Percentiles rank a stretch among this genome's conserved stretches.
phyloP scores from a whole-genome alignment of 768 basidiomycete species.

The Amanita polypyramis region DNA sequence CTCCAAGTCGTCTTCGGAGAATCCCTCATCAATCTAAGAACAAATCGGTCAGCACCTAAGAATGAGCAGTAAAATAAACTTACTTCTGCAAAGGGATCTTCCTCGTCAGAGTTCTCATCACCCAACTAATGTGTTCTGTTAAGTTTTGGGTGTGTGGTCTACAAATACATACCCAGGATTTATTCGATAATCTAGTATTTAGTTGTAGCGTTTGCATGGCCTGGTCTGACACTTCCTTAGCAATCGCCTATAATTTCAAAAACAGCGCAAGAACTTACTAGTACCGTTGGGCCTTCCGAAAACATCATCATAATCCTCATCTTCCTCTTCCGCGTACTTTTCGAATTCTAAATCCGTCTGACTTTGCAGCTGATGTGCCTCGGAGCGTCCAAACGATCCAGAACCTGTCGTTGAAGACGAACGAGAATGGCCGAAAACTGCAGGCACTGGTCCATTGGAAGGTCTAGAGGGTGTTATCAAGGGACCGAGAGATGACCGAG shows the following conservation, averaged over 20 bases:
- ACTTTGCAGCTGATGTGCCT: slow-evolving; percentile 43
- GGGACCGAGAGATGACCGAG: slow-evolving; percentile 43
- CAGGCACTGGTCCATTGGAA: slow-evolving; percentile 20
- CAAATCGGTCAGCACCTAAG: not conserved
- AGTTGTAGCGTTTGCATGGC: slow-evolving; percentile 71
- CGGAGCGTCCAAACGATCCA: slow-evolving; percentile 58
- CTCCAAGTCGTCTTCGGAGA: slow-evolving; percentile 85
- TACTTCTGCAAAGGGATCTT: slow-evolving; percentile 95
- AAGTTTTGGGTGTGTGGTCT: not conserved
- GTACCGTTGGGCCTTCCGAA: slow-evolving; percentile 71
- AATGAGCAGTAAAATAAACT: not conserved
- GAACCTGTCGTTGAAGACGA: slow-evolving; percentile 46
- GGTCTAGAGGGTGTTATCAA: slow-evolving; percentile 19
- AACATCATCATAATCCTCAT: slow-evolving; percentile 94
- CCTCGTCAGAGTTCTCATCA: slow-evolving; percentile 80
- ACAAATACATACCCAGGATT: slow-evolving; percentile 62
- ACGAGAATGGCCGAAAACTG: slow-evolving; percentile 34
- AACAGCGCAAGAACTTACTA: slow-evolving; percentile 33
- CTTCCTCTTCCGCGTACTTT: slow-evolving; percentile 78
- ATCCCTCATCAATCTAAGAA: slow-evolving; percentile 83
- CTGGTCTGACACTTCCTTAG: slow-evolving; percentile 38
- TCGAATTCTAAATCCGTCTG: slow-evolving; percentile 49
- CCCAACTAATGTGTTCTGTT: slow-evolving; percentile 37
- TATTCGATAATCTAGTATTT: slow-evolving; percentile 78
- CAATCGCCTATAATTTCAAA: not conserved